Evolutionary conservation across 2,329 filamentous ascomycete genomes (phyloP).

Genomic region (Sporothrix variecibatus): DNA sequence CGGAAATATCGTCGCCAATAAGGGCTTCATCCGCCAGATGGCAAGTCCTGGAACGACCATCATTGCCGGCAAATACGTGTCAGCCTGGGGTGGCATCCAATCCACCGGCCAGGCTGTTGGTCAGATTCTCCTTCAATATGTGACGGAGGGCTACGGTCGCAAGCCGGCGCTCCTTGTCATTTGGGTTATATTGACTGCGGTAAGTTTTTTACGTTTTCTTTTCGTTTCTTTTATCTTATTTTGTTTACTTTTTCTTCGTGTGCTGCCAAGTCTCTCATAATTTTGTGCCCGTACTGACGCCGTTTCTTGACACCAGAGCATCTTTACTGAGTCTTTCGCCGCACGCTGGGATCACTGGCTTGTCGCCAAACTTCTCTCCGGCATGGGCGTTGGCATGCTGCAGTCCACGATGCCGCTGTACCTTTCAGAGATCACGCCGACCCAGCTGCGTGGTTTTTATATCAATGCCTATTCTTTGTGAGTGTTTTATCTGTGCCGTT

Average conservation of each 20-base stretch:
- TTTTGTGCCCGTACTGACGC: constrained; percentile 12
- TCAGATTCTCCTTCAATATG: constrained; percentile 38
- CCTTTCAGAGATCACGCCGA: constrained; percentile 44
- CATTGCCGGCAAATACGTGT: constrained; percentile 27
- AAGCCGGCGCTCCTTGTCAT: constrained; percentile 42
- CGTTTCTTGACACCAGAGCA: constrained; percentile 32
- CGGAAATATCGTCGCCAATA: constrained; percentile 29
- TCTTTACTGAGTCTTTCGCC: constrained; percentile 42
- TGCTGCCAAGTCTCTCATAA: constrained; percentile 29
- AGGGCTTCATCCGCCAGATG: constrained; percentile 29
- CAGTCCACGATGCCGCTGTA: constrained; percentile 46
- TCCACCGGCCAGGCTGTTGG: constrained; percentile 23
- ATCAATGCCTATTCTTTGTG: constrained; percentile 45
- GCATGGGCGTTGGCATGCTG: constrained; percentile 45
- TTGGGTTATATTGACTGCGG: constrained; percentile 38
- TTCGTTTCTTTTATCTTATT: too few species aligned
- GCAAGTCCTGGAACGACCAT: constrained; percentile 24
- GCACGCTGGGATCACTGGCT: constrained; percentile 44
- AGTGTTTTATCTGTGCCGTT: neutral
- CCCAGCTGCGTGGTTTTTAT: constrained; percentile 42
- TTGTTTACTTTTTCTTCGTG: neutral
- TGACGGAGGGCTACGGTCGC: constrained; percentile 41
- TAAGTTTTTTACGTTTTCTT: neutral
- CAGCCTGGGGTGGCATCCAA: constrained; percentile 27
- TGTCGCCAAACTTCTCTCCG: constrained; percentile 36